phyloP scores from a whole-genome alignment of 495 filamentous ascomycete genomes.

The Trichoderma virens region DNA sequence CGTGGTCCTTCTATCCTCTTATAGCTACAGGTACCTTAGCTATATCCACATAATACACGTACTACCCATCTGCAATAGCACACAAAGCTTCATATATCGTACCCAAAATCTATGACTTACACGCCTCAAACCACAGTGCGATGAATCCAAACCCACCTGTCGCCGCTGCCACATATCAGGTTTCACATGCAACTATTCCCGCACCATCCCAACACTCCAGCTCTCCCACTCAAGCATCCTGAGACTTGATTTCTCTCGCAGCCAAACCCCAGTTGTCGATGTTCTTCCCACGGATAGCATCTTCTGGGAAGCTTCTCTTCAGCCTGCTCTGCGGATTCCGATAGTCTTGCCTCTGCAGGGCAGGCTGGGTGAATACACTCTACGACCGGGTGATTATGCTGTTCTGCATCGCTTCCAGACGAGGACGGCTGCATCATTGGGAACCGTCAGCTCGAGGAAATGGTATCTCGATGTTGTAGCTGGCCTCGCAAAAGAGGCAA shows the following conservation, averaged over 20 bases:
- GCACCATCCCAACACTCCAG: conserved; percentile 24
- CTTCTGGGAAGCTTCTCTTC: not conserved
- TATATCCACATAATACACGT: not conserved
- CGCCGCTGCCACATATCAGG: conserved; percentile 32
- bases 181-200: conserved; percentile 35
- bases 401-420: not conserved
- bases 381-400: not conserved
- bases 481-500: not conserved
- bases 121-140: conserved; percentile 30
- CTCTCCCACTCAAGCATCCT: conserved; percentile 23
- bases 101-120: not conserved
- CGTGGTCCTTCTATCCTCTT: not conserved
- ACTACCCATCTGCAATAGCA: not conserved
- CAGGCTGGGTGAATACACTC: not conserved
- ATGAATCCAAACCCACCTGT: conserved; percentile 36
- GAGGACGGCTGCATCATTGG: not conserved
- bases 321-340: conserved; percentile 2
- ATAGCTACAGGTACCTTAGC: conserved; percentile 2
- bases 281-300: not conserved
- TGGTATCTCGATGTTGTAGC: not conserved
- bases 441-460: not conserved
- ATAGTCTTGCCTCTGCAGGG: conserved; percentile 12
- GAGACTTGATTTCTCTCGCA: conserved; percentile 15
- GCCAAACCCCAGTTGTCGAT: conserved; percentile 14
- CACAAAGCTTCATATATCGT: not conserved